Evolutionary conservation across 192 early-diverging fungal genomes (phyloP), one percentile per base, ranked within the genome.

Genomic region (Paraglomus occultum): DNA sequence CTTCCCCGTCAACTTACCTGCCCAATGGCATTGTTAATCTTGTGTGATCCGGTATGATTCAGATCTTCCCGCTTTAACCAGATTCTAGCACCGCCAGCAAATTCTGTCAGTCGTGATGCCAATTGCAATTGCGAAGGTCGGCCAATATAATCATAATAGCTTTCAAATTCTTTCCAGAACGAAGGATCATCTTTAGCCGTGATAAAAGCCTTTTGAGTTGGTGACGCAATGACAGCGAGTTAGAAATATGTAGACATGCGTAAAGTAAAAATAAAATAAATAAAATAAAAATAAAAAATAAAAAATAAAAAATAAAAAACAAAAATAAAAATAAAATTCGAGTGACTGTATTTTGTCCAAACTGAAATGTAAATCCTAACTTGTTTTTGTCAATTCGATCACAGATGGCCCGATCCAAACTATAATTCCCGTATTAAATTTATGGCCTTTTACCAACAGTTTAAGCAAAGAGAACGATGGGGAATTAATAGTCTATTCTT

Each of bases 11-110:
- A 17, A 18, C 52, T 18, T 39, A 18, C 84, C 78, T 99, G 97
- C 42, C 95, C 97, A 45, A 99, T 77, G 11, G 95, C 95, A 63
- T 99, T 99, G 82, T 99, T 99, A 83, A 99, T 94, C 80, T 97
- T 99, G 83, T 99, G 97, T 47, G 95, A 94, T 52, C 97, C 97
- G 45, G 97, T 99, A 79, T 99, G 95, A 82, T 97, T 97, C 73
- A 97, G 83, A 73, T 99, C 97, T 77, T 99, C 97, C 71, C 97
- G 89, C 84, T 99, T 99, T 75, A 99, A 84, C 92, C 92, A 99
- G 80, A 99, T 96, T 40, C 81, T 82, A 17, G 97, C 95, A 59
- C 97, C 97, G 39, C 90, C 81, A 65, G 75, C 77, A 54, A 84
- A 73, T 49, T 79, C 86, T 6, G 95, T 94, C 76, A 99, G 77